Evolutionary conservation across 2,329 filamentous ascomycete species (phyloP).

Genomic region (Fusarium nurragi): DNA sequence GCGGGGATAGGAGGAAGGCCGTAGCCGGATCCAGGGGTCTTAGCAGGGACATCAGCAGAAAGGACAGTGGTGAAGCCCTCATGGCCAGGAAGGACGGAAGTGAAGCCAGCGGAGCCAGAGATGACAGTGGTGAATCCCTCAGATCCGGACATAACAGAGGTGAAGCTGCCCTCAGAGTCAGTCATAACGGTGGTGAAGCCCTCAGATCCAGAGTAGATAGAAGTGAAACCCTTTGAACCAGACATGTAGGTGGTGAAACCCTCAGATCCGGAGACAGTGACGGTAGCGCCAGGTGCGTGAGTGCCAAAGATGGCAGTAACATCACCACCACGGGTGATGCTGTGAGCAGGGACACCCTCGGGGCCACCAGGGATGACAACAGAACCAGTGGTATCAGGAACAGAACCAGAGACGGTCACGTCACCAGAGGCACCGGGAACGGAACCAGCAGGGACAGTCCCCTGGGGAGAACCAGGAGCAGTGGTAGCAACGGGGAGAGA

Average conservation of each 20-base stretch:
- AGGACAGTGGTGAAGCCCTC: constrained; percentile 13
- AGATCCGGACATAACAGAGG: constrained; percentile 10
- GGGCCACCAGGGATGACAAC: constrained; percentile 6
- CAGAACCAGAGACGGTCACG: not conserved
- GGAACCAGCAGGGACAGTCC: not conserved
- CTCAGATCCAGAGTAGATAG: constrained; percentile 5
- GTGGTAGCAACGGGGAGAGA: constrained; percentile 13
- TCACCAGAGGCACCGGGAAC: not conserved
- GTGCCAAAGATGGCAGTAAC: constrained; percentile 29
- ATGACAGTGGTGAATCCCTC: constrained; percentile 14
- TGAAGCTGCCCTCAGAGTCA: constrained; percentile 16
- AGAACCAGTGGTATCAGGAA: not conserved
- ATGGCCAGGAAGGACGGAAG: constrained; percentile 8
- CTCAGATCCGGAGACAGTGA: constrained; percentile 5
- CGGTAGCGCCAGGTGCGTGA: constrained; percentile 1
- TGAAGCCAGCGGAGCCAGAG: constrained; percentile 15
- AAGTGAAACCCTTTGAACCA: constrained; percentile 3
- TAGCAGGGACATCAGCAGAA: not conserved
- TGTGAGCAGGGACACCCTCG: constrained; percentile 7
- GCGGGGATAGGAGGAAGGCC: not conserved
- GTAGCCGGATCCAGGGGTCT: not conserved
- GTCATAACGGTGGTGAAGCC: constrained; percentile 21
- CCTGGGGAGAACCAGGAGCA: not conserved
- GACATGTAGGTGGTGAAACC: constrained; percentile 6
- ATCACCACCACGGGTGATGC: constrained; percentile 11